These are phyloP conservation scores for Brettanomyces anomalus DNA, from an alignment of 805 yeast species.

Conservation along the genomic window DNA sequence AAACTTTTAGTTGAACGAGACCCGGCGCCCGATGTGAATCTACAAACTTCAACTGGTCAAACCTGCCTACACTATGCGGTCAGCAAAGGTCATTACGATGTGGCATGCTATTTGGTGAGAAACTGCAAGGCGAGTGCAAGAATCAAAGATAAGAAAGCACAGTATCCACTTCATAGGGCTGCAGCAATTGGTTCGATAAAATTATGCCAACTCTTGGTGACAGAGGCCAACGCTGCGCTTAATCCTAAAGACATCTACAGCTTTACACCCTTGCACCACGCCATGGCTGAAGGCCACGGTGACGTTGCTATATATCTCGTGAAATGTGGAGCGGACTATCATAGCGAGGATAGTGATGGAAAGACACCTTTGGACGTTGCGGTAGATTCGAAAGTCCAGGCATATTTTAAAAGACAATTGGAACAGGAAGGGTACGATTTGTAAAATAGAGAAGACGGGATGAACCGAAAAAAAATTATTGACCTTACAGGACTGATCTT, in stretches of 20 bases:
- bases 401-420: constrained; percentile 22
- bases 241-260: constrained; percentile 64
- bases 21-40: constrained; percentile 53
- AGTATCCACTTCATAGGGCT: constrained; percentile 73
- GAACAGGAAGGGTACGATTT: neutral
- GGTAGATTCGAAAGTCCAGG: constrained; percentile 41
- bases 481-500: neutral
- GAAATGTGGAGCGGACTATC: constrained; percentile 58
- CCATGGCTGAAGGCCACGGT: constrained; percentile 82
- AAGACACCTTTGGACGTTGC: constrained; percentile 46
- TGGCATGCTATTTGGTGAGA: constrained; percentile 44
- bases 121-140: constrained; percentile 53
- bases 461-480: constrained; percentile 17
- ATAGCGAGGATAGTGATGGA: constrained; percentile 40
- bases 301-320: constrained; percentile 61
- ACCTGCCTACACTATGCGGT: constrained; percentile 73
- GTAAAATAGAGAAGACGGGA: constrained; percentile 12
- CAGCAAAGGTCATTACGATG: constrained; percentile 50
- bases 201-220: constrained; percentile 45
- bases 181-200: constrained; percentile 63
- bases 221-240: constrained; percentile 48
- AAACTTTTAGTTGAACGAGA: constrained; percentile 38
- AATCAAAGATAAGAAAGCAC: constrained; percentile 57
- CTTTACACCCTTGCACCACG: constrained; percentile 86
- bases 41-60: constrained; percentile 54